A percentile compares a stretch with the other conserved stretches of the same genome.
Conservation (phyloP, 2,329 filamentous ascomycete genomes). For the Colletotrichum cordylinicola region DNA sequence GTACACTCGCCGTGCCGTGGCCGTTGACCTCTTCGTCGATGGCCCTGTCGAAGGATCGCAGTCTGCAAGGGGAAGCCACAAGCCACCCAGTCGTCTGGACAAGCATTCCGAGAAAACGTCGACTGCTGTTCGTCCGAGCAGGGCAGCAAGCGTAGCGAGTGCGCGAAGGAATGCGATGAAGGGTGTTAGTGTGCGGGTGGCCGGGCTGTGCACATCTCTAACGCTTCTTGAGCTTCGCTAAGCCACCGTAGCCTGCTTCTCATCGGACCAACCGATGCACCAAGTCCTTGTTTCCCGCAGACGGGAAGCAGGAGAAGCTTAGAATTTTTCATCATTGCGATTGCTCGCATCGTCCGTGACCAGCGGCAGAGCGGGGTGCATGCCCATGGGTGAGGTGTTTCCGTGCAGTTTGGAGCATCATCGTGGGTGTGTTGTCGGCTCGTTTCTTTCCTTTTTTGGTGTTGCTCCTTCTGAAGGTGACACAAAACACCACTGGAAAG, state of each 20-base stretch:
- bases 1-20: not conserved
- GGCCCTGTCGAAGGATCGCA: not conserved
- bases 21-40: not conserved
- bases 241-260: slow-evolving; percentile 13
- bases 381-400: not conserved
- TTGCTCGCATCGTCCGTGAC: not conserved
- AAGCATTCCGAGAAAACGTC: not conserved
- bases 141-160: not conserved
- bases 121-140: not conserved
- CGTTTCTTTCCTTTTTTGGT: not conserved
- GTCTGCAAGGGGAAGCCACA: slow-evolving; percentile 15
- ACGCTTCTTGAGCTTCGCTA: not conserved
- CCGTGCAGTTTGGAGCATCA: not conserved
- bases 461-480: not conserved
- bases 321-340: not conserved
- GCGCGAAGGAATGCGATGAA: not conserved
- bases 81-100: not conserved
- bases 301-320: not conserved
- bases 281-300: slow-evolving; percentile 3
- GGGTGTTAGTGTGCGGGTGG: not conserved
- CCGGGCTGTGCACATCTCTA: slow-evolving; percentile 10
- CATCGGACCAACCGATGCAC: slow-evolving; percentile 7
- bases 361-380: slow-evolving; percentile 3
- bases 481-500: not conserved
- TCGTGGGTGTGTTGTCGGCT: not conserved